phyloP scores from a whole-genome alignment of 768 basidiomycete species.

The Lactarius hengduanensis region DNA sequence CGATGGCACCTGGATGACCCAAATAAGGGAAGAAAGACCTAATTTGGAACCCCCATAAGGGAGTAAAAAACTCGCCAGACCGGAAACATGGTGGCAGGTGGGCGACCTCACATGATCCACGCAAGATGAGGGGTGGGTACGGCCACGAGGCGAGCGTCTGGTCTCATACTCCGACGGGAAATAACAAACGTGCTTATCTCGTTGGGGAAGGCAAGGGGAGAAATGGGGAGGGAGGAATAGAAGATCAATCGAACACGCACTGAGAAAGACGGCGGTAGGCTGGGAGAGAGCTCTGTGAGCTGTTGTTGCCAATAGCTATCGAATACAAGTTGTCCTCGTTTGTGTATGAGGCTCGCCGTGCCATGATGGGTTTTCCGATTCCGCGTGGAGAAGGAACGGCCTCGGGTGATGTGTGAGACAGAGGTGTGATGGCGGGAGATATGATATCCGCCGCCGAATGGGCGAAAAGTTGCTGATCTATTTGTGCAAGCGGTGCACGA shows the following conservation, averaged over 20 bases:
- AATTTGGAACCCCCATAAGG: conserved; percentile 14
- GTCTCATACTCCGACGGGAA: conserved; percentile 5
- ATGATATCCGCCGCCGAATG: conserved; percentile 12
- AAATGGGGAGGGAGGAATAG: background rate
- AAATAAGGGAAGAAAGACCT: conserved; percentile 12
- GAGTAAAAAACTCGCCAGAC: conserved; percentile 12
- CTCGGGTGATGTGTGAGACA: conserved; percentile 15
- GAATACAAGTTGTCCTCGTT: conserved; percentile 21
- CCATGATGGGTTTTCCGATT: conserved; percentile 19
- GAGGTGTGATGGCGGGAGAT: conserved; percentile 15
- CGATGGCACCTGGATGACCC: conserved; percentile 6
- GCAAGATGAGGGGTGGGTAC: conserved; percentile 8
- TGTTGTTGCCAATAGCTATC: background rate
- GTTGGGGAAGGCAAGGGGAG: background rate
- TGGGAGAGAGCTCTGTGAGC: conserved; percentile 15
- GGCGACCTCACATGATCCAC: conserved; percentile 18
- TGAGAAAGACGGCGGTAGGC: conserved; percentile 24
- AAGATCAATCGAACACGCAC: conserved; percentile 17
- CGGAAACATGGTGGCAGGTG: background rate
- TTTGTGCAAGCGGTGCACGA: conserved; percentile 28
- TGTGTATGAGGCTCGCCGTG: conserved; percentile 25
- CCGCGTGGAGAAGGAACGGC: conserved; percentile 7
- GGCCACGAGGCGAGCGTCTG: conserved; percentile 22
- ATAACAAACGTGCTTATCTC: conserved; percentile 13
- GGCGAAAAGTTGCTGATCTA: conserved; percentile 26